phyloP scores from a whole-genome alignment of 139 green algal species.

The Ettlia oleoabundans region DNA sequence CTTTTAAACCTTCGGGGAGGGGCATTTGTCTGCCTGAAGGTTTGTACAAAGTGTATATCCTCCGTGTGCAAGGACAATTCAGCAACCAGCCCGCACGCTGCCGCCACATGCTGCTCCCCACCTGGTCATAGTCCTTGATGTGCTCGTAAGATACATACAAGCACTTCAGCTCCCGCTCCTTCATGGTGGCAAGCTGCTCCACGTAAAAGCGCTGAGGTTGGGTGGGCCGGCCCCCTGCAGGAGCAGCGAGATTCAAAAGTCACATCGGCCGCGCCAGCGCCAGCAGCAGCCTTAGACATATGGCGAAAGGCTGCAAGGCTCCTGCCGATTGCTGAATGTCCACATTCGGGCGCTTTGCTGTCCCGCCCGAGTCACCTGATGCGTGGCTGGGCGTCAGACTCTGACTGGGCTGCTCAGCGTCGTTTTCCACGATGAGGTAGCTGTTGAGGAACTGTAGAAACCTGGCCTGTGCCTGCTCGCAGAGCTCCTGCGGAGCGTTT shows the following conservation, averaged over 20 bases:
- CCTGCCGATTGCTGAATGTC: too few relatives aligned
- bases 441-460: constrained; percentile 47
- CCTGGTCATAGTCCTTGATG: constrained; percentile 69
- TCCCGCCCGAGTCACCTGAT: constrained; percentile 21
- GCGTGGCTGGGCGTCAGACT: constrained; percentile 16
- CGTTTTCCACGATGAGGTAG: constrained; percentile 24
- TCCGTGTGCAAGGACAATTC: background rate
- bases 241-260: constrained; percentile 27
- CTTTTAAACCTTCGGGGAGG: too few relatives aligned
- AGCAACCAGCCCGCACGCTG: background rate
- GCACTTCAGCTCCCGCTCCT: constrained; percentile 62
- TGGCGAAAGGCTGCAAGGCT: too few relatives aligned
- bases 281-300: too few relatives aligned
- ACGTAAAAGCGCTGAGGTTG: constrained; percentile 45
- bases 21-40: too few relatives aligned
- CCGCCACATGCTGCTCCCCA: constrained; percentile 16
- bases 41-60: too few relatives aligned
- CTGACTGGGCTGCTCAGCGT: constrained; percentile 31
- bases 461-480: constrained; percentile 17
- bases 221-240: constrained; percentile 13
- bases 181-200: constrained; percentile 59
- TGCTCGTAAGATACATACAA: constrained; percentile 85
- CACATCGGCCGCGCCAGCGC: too few relatives aligned
- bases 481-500: constrained; percentile 40
- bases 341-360: background rate